phyloP scores from a whole-genome alignment of 108 stramenopile genomes.

The Poteriospumella lacustris region DNA sequence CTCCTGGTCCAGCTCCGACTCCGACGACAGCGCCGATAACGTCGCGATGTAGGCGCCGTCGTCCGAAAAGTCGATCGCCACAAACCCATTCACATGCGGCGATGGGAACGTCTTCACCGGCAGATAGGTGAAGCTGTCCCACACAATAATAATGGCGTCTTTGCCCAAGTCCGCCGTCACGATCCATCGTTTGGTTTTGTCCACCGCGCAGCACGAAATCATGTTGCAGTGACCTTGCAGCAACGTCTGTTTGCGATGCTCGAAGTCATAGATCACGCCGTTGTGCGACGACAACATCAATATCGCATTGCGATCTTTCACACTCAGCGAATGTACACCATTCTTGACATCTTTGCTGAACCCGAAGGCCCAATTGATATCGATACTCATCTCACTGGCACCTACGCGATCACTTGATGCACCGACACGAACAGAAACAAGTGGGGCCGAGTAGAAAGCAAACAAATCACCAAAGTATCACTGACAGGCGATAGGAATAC shows the following conservation, averaged over 20 bases:
- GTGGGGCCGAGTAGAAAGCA: too few species aligned
- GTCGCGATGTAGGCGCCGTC: constrained; percentile 47
- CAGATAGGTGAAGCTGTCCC: constrained; percentile 47
- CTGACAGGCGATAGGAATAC: too few species aligned
- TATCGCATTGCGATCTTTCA: constrained; percentile 38
- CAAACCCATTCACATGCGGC: constrained; percentile 44
- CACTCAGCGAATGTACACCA: constrained; percentile 45
- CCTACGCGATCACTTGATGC: too few species aligned
- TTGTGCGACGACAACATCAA: constrained; percentile 53
- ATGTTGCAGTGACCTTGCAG: constrained; percentile 61
- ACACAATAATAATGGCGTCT: constrained; percentile 58
- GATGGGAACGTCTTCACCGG: constrained; percentile 41
- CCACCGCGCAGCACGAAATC: constrained; percentile 44
- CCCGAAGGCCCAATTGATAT: constrained; percentile 44
- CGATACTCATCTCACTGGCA: too few species aligned
- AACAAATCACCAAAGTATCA: too few species aligned
- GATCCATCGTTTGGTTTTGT: constrained; percentile 56
- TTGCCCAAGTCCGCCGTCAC: constrained; percentile 55
- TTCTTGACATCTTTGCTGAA: constrained; percentile 49
- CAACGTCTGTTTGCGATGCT: constrained; percentile 48
- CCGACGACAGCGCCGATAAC: constrained; percentile 2
- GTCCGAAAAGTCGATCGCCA: constrained; percentile 44
- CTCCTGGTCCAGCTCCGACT: constrained; percentile 25
- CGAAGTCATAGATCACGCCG: constrained; percentile 56
- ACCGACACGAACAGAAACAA: too few species aligned